Percentiles rank a stretch among this genome's conserved stretches.
Evolutionary conservation across 148 eudicot species (phyloP).

Genomic region (Amaranthus palmeri): DNA sequence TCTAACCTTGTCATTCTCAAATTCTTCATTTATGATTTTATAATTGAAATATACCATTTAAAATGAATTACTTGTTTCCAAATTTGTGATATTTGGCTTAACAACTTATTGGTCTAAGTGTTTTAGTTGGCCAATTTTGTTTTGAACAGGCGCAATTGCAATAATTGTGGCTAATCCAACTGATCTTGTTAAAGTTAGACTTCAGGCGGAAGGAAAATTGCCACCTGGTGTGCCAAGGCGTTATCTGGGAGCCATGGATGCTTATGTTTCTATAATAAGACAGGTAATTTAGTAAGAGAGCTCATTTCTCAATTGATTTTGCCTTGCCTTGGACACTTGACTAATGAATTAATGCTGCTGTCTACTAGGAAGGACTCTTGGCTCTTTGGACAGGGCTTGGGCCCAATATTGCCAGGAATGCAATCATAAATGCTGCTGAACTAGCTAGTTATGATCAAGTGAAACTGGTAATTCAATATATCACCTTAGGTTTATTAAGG

Average conservation of each 20-base stretch:
- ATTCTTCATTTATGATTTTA: too few relatives aligned
- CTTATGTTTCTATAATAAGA: slow-evolving; percentile 48
- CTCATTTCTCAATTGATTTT: not conserved
- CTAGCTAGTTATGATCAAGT: slow-evolving; percentile 69
- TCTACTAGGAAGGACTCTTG: slow-evolving; percentile 50
- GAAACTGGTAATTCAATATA: slow-evolving; percentile 45
- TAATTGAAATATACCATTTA: too few relatives aligned
- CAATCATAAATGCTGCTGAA: slow-evolving; percentile 65
- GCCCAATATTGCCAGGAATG: slow-evolving; percentile 69
- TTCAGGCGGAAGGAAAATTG: slow-evolving; percentile 64
- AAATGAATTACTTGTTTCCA: too few relatives aligned
- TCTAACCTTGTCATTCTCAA: too few relatives aligned
- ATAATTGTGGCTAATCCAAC: slow-evolving; percentile 65
- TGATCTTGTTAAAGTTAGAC: slow-evolving; percentile 69
- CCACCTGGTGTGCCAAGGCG: slow-evolving; percentile 58
- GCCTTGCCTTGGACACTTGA: not conserved
- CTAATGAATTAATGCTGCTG: slow-evolving; percentile 15
- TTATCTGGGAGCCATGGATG: slow-evolving; percentile 59
- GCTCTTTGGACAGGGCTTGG: slow-evolving; percentile 74
- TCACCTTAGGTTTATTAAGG: not conserved
- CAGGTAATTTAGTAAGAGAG: slow-evolving; percentile 32
- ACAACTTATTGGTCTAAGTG: slow-evolving; percentile 4
- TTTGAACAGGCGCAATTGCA: slow-evolving; percentile 54
- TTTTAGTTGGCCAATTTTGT: slow-evolving; percentile 14
- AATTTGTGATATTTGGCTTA: not conserved